These are phyloP conservation scores for Ophiostoma ulmi DNA, from an alignment of 2,329 filamentous ascomycete species.

Conservation along the genomic window DNA sequence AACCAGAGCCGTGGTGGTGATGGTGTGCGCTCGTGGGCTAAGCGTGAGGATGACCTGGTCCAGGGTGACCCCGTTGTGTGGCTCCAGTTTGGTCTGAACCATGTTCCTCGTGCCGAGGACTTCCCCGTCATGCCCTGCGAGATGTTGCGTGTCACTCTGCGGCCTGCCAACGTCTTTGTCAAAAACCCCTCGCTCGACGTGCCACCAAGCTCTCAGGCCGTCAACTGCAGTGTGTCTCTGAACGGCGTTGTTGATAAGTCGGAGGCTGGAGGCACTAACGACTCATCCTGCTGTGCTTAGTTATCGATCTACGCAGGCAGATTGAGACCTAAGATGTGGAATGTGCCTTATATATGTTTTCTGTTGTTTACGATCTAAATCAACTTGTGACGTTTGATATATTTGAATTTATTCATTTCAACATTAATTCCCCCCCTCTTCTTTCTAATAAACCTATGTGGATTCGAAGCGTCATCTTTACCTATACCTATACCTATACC, in stretches of 20 bases:
- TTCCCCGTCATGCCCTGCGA: slow-evolving; percentile 66
- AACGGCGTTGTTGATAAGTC: slow-evolving; percentile 24
- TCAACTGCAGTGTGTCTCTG: slow-evolving; percentile 38
- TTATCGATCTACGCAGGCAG: not conserved
- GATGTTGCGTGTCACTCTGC: slow-evolving; percentile 46
- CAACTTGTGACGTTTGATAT: not conserved
- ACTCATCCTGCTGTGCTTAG: not conserved
- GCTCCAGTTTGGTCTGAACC: slow-evolving; percentile 57
- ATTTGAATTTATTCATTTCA: not conserved
- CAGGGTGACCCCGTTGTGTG: slow-evolving; percentile 47
- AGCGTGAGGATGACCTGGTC: slow-evolving; percentile 38
- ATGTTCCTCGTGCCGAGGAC: slow-evolving; percentile 60
- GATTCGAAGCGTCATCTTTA: too few relatives aligned
- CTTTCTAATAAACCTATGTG: too few relatives aligned
- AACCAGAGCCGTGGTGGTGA: slow-evolving; percentile 45
- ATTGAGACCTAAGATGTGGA: not conserved
- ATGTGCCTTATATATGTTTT: not conserved
- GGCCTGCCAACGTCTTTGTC: slow-evolving; percentile 51
- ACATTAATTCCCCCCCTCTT: too few relatives aligned
- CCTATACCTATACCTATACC: too few relatives aligned
- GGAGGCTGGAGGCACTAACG: not conserved
- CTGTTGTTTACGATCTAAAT: not conserved
- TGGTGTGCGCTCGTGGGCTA: slow-evolving; percentile 35
- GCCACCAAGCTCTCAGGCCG: slow-evolving; percentile 41
- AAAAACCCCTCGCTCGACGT: slow-evolving; percentile 49